phyloP scores from a whole-genome alignment of 345 rosid genomes.

The Citrus glauca region DNA sequence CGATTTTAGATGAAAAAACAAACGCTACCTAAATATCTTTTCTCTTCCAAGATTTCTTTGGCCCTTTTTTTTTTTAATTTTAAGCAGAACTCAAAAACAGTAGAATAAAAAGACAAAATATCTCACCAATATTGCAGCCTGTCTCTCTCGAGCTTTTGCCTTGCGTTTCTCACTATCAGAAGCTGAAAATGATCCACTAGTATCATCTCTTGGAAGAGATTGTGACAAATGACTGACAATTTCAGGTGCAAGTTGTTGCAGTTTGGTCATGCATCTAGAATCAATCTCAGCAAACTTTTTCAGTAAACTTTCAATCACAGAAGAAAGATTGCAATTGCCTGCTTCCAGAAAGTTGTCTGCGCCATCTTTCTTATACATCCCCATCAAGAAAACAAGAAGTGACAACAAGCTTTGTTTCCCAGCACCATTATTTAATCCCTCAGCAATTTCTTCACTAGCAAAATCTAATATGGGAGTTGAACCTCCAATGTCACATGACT shows the following conservation, averaged over 20 bases:
- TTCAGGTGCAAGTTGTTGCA: slow-evolving; percentile 79
- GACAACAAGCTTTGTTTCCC: slow-evolving; percentile 72
- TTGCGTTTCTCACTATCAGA: slow-evolving; percentile 72
- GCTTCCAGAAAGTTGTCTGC: slow-evolving; percentile 45
- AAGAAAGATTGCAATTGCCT: slow-evolving; percentile 61
- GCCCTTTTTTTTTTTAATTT: not conserved
- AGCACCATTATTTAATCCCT: slow-evolving; percentile 44
- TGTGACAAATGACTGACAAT: slow-evolving; percentile 46
- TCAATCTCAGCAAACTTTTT: slow-evolving; percentile 76
- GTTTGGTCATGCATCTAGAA: slow-evolving; percentile 53
- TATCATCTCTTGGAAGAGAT: slow-evolving; percentile 24
- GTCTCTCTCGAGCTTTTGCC: slow-evolving; percentile 85
- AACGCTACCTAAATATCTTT: not conserved
- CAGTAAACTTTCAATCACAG: slow-evolving; percentile 70
- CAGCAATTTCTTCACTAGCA: slow-evolving; percentile 59
- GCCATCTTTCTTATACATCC: slow-evolving; percentile 53
- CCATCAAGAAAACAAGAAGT: slow-evolving; percentile 79
- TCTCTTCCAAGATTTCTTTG: slow-evolving; percentile 3
- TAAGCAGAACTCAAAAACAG: not conserved
- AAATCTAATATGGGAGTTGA: slow-evolving; percentile 46
- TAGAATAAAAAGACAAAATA: not conserved
- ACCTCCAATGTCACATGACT: slow-evolving; percentile 29
- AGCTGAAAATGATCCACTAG: slow-evolving; percentile 24
- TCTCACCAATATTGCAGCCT: slow-evolving; percentile 84
- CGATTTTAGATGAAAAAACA: no score